Evolutionary conservation across 2,329 filamentous ascomycete genomes (phyloP).

Genomic region (Colletotrichum lentis): DNA sequence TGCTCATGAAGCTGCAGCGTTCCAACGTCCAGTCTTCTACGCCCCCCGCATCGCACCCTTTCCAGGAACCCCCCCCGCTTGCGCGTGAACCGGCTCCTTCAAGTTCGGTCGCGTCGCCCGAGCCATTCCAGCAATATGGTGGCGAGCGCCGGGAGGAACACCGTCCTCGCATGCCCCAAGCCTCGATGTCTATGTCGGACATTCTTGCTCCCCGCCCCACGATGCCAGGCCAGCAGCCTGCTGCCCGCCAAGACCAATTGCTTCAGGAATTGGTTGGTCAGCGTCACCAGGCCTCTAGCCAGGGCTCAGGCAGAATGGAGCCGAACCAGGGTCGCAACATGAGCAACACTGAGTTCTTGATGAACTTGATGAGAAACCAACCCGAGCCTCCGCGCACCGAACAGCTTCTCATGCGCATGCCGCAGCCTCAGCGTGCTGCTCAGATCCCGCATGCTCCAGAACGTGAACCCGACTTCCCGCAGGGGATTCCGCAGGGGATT

Average conservation of each 20-base stretch:
- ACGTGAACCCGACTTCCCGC: slow-evolving; percentile 56
- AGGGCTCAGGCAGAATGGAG: slow-evolving; percentile 57
- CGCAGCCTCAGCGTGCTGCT: slow-evolving; percentile 61
- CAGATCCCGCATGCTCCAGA: slow-evolving; percentile 57
- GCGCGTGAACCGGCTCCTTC: slow-evolving; percentile 41
- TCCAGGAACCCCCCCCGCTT: slow-evolving; percentile 50
- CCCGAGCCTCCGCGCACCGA: slow-evolving; percentile 62
- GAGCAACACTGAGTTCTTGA: slow-evolving; percentile 82
- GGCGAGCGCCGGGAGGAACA: slow-evolving; percentile 57
- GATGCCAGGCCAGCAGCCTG: slow-evolving; percentile 57
- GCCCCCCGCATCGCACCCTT: slow-evolving; percentile 55
- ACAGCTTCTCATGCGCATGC: slow-evolving; percentile 59
- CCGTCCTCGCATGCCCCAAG: slow-evolving; percentile 52
- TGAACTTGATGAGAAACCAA: slow-evolving; percentile 76
- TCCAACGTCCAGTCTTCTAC: slow-evolving; percentile 57
- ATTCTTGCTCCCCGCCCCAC: slow-evolving; percentile 60
- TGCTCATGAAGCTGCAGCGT: slow-evolving; percentile 81
- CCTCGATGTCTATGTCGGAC: slow-evolving; percentile 57
- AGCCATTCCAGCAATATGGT: slow-evolving; percentile 57
- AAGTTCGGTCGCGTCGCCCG: slow-evolving; percentile 56
- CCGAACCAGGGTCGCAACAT: slow-evolving; percentile 57
- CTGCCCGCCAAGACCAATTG: slow-evolving; percentile 64
- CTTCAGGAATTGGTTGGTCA: slow-evolving; percentile 68
- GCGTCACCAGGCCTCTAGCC: slow-evolving; percentile 64
- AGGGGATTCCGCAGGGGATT: slow-evolving; percentile 39